Conservation (phyloP, 345 rosid species). For the Reutealis trisperma region DNA sequence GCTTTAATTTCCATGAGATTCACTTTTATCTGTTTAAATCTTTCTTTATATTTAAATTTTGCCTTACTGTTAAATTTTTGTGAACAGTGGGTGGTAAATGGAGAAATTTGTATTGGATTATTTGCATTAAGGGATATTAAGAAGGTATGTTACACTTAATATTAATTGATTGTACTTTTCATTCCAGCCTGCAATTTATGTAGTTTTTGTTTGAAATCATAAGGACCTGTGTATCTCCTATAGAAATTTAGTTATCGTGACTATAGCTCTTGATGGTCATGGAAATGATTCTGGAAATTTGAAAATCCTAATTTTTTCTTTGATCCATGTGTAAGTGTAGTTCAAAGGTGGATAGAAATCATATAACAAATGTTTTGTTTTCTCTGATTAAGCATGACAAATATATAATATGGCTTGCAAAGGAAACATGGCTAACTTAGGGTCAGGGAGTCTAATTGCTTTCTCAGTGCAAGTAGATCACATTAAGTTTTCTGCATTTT, state of each 20-base stretch:
- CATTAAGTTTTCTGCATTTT: neutral
- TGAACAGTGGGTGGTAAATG: slow-evolving; percentile 98
- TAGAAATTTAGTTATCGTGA: neutral
- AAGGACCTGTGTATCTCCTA: neutral
- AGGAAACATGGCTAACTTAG: neutral
- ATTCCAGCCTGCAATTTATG: neutral
- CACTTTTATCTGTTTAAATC: neutral
- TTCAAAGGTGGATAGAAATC: neutral
- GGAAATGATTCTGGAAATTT: neutral
- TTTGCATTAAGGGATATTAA: slow-evolving; percentile 86
- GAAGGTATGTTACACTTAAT: slow-evolving; percentile 52
- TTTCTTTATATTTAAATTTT: slow-evolving; percentile 9
- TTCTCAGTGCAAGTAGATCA: neutral
- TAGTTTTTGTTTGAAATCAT: neutral
- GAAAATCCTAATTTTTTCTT: no score
- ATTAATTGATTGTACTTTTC: neutral
- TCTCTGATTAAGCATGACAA: neutral
- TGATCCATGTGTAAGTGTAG: neutral
- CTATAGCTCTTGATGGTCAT: neutral
- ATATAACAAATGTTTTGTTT: neutral
- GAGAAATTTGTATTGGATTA: slow-evolving; percentile 95
- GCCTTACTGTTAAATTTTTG: slow-evolving; percentile 19
- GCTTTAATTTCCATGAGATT: slow-evolving; percentile 7
- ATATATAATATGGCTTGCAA: neutral
- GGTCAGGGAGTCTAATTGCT: neutral